Base-by-base conservation (phyloP, 2,329 filamentous ascomycete genomes). In the Pseudogymnoascus sp. region DNA sequence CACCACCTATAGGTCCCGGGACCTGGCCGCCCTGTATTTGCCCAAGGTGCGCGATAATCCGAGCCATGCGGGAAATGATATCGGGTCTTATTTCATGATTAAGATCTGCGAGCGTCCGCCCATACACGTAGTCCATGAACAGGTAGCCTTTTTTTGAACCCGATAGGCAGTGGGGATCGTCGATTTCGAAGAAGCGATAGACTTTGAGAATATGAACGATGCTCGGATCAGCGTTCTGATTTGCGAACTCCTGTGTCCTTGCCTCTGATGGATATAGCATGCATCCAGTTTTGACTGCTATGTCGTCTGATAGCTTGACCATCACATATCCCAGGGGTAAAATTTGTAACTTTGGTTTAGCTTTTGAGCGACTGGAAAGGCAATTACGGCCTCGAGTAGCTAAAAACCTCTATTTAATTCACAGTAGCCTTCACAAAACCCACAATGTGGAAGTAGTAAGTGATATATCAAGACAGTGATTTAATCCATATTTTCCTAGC, bases 121-220 rank as follows among this genome's bases (percentile, higher is more conserved):
- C 66, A 4, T 65, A 63, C 37, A 70, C 61, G 53, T 70, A 70
- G 21, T 71, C 66, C 67, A 69, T 72, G 38, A 70, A 70, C 2
- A 71, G 62, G 29, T 67, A 72, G 13, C 68, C 68, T 59, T 29
- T 63, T 24, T n/a, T n/a, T 1, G 4, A 42, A 19, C 16, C 10
- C 16, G 3, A 21, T 7, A 19, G 19, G 19, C 19, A 19, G 2
- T 19, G 19, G 19, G 19, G 38, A 19, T 62, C 62, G n/a, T 33
- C 60, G 4, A 44, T 24, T 21, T 65, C 33, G 26, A 71, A 64
- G 56, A 65, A 70, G 44, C 67, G 67, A 60, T 68, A 66, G 29
- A 71, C 63, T 14, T n/a, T 56, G 11, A 68, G 68, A 29, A 72
- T 63, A 13, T 66, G 65, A 60, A 70, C 66, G 33, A 70, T 63